phyloP scores from a whole-genome alignment of 2,329 filamentous ascomycete species.

The Sporothrix brasiliensis region DNA sequence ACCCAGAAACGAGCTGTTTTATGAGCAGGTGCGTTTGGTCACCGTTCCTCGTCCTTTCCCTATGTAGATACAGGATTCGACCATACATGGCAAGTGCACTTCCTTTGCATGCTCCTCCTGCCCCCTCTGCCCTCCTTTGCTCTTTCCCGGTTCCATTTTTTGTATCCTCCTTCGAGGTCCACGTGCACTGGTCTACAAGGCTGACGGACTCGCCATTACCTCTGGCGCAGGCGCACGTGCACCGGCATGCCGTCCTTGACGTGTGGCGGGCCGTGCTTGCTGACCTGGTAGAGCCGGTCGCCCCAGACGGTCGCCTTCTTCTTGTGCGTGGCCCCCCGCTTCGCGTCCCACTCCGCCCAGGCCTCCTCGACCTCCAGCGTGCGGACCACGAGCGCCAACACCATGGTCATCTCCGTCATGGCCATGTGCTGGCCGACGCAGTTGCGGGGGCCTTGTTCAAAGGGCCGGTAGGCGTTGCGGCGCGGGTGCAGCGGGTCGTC shows the following conservation, averaged over 20 bases:
- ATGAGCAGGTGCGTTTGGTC: neutral
- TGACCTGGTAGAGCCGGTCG: constrained; percentile 41
- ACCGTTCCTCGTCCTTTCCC: neutral
- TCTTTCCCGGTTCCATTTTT: no score
- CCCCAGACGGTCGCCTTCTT: constrained; percentile 40
- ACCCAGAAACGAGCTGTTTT: neutral
- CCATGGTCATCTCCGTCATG: constrained; percentile 33
- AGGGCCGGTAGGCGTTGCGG: constrained; percentile 57
- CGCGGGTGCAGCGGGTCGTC: constrained; percentile 43
- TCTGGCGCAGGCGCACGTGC: constrained; percentile 40
- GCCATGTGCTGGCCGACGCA: constrained; percentile 56
- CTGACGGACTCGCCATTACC: neutral
- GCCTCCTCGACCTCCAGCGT: constrained; percentile 34
- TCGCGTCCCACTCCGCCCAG: constrained; percentile 38
- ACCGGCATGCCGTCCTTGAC: constrained; percentile 48
- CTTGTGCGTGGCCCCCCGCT: neutral
- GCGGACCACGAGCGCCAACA: constrained; percentile 32
- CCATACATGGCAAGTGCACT: no score
- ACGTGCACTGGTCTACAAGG: no score
- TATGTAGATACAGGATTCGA: neutral
- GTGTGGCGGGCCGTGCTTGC: constrained; percentile 39
- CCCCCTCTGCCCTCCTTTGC: no score
- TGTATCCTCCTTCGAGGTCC: no score
- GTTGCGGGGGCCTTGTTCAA: constrained; percentile 57
- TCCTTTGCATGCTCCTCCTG: no score